Conservation (phyloP, 78 protist species). For the Tieghemostelium lacteum region DNA sequence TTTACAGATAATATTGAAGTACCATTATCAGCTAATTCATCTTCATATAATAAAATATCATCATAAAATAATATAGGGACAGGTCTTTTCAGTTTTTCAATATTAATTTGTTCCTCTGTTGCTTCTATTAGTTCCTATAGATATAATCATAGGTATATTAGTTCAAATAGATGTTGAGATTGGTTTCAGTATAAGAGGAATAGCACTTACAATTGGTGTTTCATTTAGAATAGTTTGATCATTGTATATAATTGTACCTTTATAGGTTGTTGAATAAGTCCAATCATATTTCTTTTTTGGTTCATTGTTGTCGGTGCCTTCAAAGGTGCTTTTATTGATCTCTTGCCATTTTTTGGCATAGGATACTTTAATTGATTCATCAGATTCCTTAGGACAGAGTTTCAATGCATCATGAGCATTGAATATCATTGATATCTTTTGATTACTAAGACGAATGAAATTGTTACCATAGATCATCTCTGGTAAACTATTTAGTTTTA, state of each 20-base stretch:
- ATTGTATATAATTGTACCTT: constrained; percentile 64
- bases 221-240: constrained; percentile 30
- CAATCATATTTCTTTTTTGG: constrained; percentile 85
- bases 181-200: background rate
- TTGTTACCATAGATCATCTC: constrained; percentile 85
- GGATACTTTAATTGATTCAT: constrained; percentile 58
- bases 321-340: constrained; percentile 2
- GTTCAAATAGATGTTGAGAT: background rate
- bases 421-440: constrained; percentile 33
- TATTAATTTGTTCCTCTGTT: constrained; percentile 71
- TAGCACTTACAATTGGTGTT: constrained; percentile 28
- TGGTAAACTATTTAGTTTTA: constrained; percentile 54
- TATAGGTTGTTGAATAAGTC: constrained; percentile 75
- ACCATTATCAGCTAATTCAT: constrained; percentile 90
- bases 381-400: constrained; percentile 11
- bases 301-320: constrained; percentile 18
- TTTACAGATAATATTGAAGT: constrained; percentile 49
- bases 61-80: constrained; percentile 85
- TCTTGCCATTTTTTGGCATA: constrained; percentile 59
- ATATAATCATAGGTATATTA: background rate
- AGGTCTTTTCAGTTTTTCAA: constrained; percentile 51
- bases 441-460: constrained; percentile 26
- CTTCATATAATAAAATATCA: constrained; percentile 85
- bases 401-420: constrained; percentile 78
- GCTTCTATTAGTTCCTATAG: constrained; percentile 33